Conservation (phyloP, 371 early-diverging fungal species). For the Lichtheimia hyalospora region DNA sequence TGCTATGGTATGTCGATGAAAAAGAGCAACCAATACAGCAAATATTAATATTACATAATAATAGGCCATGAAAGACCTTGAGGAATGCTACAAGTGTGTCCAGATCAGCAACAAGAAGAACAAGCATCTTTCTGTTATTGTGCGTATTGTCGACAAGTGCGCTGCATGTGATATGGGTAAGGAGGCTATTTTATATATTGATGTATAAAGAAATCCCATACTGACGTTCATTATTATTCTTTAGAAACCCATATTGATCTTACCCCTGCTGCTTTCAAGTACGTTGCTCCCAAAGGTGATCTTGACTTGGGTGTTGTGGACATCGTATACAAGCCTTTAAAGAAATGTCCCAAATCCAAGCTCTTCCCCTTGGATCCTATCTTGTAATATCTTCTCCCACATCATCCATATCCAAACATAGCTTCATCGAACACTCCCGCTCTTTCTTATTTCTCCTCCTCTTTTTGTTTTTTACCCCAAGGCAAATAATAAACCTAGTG, state of each 20-base stretch:
- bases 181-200: background rate
- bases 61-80: slow-evolving; percentile 50
- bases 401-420: background rate
- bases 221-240: background rate
- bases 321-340: slow-evolving; percentile 41
- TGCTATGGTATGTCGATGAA: slow-evolving; percentile 39
- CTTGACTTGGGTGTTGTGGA: slow-evolving; percentile 44
- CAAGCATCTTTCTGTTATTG: slow-evolving; percentile 32
- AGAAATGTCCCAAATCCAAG: slow-evolving; percentile 30
- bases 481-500: no score
- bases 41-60: background rate
- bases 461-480: no score
- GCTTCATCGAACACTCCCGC: background rate
- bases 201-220: no score
- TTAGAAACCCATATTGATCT: slow-evolving; percentile 44
- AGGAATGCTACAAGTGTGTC: slow-evolving; percentile 53
- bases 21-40: background rate
- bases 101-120: slow-evolving; percentile 45
- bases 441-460: no score
- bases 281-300: slow-evolving; percentile 33
- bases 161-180: slow-evolving; percentile 45
- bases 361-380: slow-evolving; percentile 10
- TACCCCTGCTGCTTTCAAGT: slow-evolving; percentile 43
- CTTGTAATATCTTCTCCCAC: background rate
- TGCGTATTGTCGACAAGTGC: slow-evolving; percentile 50